Evolutionary conservation across 2,329 filamentous ascomycete species (phyloP).

Genomic region (Penicillium sclerotigenum): DNA sequence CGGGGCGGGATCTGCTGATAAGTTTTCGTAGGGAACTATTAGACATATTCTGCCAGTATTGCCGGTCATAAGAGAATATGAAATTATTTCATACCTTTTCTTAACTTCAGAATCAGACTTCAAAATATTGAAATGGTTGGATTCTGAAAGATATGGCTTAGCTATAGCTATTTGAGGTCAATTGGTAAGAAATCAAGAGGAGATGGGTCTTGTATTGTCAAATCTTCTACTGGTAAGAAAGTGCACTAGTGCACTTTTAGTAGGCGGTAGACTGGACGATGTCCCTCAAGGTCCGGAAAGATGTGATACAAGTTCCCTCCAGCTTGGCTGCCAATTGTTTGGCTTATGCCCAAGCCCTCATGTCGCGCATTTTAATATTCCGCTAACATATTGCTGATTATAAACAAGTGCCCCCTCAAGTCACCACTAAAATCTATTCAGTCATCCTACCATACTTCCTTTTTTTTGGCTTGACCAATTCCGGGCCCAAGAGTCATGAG

Average conservation of each 20-base stretch:
- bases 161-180: background rate
- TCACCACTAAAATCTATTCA: background rate
- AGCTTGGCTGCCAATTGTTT: background rate
- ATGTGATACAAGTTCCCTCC: background rate
- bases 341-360: background rate
- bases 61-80: background rate
- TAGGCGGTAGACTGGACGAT: background rate
- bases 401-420: background rate
- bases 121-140: background rate
- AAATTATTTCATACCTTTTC: no score
- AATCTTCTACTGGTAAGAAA: background rate
- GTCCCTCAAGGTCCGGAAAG: background rate
- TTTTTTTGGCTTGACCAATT: background rate
- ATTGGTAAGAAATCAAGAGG: background rate
- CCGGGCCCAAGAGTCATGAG: conserved; percentile 25
- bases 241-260: background rate
- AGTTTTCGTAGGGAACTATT: background rate
- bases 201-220: background rate
- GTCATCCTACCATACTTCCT: background rate
- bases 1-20: conserved; percentile 1
- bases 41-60: background rate
- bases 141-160: rapidly evolving
- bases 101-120: background rate
- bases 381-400: conserved; percentile 1
- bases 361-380: background rate